Conservation (phyloP, 768 basidiomycete genomes). For the Heimioporus sp. region DNA sequence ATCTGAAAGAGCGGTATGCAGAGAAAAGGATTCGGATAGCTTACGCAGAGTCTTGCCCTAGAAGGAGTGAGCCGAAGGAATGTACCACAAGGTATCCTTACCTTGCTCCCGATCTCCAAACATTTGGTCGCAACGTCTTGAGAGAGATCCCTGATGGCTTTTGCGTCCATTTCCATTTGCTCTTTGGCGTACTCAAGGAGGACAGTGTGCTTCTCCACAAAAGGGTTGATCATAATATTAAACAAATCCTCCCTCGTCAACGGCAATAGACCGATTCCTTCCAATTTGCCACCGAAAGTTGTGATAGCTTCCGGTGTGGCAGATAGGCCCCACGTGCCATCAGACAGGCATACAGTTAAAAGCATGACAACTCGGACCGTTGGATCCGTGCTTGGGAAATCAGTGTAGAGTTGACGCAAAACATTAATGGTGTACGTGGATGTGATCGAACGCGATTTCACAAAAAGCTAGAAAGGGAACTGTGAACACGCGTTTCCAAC, state of each 20-base stretch:
- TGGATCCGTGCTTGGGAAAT: conserved; percentile 62
- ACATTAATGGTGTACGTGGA: conserved; percentile 45
- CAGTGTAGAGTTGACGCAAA: conserved; percentile 60
- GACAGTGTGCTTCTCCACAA: conserved; percentile 55
- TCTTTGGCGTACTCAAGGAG: conserved; percentile 50
- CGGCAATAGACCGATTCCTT: conserved; percentile 53
- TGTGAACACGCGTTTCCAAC: conserved; percentile 1
- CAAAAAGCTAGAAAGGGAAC: conserved; percentile 52
- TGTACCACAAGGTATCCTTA: conserved; percentile 6
- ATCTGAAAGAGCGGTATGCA: conserved; percentile 43
- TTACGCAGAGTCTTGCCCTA: conserved; percentile 67
- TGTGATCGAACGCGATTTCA: conserved; percentile 66
- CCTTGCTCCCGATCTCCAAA: conserved; percentile 58
- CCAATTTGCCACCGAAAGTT: conserved; percentile 50
- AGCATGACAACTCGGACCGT: conserved; percentile 70
- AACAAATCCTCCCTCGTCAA: conserved; percentile 57
- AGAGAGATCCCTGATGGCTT: conserved; percentile 46
- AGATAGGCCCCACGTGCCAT: conserved; percentile 25
- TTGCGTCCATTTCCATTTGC: conserved; percentile 40
- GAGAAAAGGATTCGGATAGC: conserved; percentile 48
- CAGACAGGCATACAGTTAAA: conserved; percentile 57
- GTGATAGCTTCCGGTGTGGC: conserved; percentile 23
- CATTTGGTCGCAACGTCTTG: conserved; percentile 60
- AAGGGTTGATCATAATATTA: conserved; percentile 65
- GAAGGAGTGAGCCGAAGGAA: conserved; percentile 10